Evolutionary conservation across 352 stramenopile species (phyloP).

Genomic region (Phytophthora sp.): DNA sequence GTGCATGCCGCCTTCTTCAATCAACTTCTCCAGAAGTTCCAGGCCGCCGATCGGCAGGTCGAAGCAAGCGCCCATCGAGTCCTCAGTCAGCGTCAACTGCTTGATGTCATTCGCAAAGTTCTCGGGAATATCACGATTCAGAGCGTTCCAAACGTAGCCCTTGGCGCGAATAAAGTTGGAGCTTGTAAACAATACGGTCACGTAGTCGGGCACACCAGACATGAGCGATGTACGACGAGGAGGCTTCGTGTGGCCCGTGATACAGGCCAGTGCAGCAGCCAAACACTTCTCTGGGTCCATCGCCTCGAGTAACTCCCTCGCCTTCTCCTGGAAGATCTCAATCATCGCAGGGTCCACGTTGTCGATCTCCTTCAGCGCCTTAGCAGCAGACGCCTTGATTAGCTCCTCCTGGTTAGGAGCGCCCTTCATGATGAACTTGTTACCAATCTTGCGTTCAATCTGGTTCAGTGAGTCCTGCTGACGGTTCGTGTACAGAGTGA

Average conservation of each 20-base stretch:
- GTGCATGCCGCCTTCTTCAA: slow-evolving; percentile 63
- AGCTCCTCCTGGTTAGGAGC: slow-evolving; percentile 88
- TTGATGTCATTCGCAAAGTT: slow-evolving; percentile 84
- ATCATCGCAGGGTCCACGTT: slow-evolving; percentile 80
- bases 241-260: slow-evolving; percentile 91
- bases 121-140: slow-evolving; percentile 87
- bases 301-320: slow-evolving; percentile 64
- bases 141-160: slow-evolving; percentile 92
- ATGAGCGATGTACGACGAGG: slow-evolving; percentile 86
- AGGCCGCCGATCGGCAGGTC: slow-evolving; percentile 83
- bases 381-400: slow-evolving; percentile 82
- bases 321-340: slow-evolving; percentile 77
- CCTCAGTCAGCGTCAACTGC: slow-evolving; percentile 90
- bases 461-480: slow-evolving; percentile 78
- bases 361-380: slow-evolving; percentile 86
- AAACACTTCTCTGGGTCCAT: slow-evolving; percentile 72
- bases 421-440: slow-evolving; percentile 91
- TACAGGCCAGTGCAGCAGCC: slow-evolving; percentile 84
- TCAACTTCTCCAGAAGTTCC: slow-evolving; percentile 70
- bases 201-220: slow-evolving; percentile 90
- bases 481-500: slow-evolving; percentile 94
- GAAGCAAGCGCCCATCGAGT: slow-evolving; percentile 91
- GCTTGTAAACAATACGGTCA: slow-evolving; percentile 88
- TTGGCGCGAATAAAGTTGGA: slow-evolving; percentile 86
- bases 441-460: slow-evolving; percentile 90